Evolutionary conservation across 2,329 filamentous ascomycete genomes (phyloP), one percentile per base, ranked within the genome.

Genomic region (Aspergillus transmontanensis): DNA sequence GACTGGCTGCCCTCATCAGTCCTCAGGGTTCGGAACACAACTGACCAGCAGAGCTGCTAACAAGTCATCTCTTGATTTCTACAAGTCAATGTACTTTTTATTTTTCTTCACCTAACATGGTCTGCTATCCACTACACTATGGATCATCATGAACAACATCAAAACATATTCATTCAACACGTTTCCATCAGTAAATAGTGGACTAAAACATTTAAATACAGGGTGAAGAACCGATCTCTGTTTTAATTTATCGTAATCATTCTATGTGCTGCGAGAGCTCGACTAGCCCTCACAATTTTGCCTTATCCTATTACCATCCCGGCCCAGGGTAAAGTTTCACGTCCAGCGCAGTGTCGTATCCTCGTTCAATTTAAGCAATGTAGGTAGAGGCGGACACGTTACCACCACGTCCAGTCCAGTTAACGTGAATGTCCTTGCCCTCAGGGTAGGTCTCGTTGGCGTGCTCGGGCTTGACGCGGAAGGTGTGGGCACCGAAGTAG

Each of bases 321-420:
- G 48, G 62, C 59, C 62, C 61, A 59, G 64, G 60, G 57, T 50
- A 63, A 66, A 61, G 61, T 55, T 64, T 66, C 69, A 71, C 70
- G 69, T 72, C 70, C 70, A 72, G 70, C 70, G 70, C 63, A 71
- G 62, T 63, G 62, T 69, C 63, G 63, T 62, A 61, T 51, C 58
- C 65, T 66, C 59, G 36, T 30, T 62, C 66, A 61, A 60, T 64
- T 86, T 96, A 98, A 86, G 92, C 95, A 84, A 93, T 91, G 87
- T 99, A 99, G 73, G 94, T 98, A 58, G 94, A 97, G 75, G 95
- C 95, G 73, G 93, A 97, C 70, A 99, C 91, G 79, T 98, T 95
- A 78, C 95, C 95, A 79, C 95, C 95, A 80, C 95, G 91, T 75
- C 95, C 95, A 73, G 95, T 99, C 95, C 95, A 99, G 92, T 99